Evolutionary conservation across 2,329 filamentous ascomycete species (phyloP).

Genomic region (Microsporum ferrugineum): DNA sequence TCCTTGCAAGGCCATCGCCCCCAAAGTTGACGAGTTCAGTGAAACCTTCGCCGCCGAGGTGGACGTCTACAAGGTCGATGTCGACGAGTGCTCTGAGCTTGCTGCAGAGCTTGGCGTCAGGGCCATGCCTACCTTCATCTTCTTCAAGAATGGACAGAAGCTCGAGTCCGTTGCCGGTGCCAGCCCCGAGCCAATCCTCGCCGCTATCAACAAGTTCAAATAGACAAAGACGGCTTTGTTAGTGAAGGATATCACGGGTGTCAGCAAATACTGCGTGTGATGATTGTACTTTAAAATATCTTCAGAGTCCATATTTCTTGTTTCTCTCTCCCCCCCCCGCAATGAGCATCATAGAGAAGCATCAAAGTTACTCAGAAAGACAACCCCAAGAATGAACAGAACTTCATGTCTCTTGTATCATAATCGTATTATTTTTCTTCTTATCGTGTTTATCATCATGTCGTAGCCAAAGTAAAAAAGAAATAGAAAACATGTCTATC

Average conservation of each 20-base stretch:
- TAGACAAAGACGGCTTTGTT: background rate
- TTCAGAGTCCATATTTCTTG: background rate
- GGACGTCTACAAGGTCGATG: constrained; percentile 45
- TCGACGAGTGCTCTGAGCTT: constrained; percentile 42
- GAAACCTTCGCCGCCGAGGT: constrained; percentile 38
- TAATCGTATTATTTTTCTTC: background rate
- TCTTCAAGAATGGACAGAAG: constrained; percentile 31
- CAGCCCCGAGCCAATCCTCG: constrained; percentile 52
- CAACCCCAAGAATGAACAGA: background rate
- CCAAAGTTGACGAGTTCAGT: constrained; percentile 42
- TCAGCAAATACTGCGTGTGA: too few species aligned
- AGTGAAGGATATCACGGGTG: too few species aligned
- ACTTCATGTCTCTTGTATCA: background rate
- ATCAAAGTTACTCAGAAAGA: background rate
- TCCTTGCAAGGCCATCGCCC: constrained; percentile 45
- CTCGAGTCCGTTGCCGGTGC: constrained; percentile 44
- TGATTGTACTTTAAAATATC: too few species aligned
- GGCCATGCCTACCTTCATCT: constrained; percentile 36
- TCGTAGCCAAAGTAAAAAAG: background rate
- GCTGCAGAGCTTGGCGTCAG: constrained; percentile 40
- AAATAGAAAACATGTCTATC: background rate
- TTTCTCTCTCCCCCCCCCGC: background rate
- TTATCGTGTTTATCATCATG: too few species aligned
- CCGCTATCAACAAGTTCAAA: constrained; percentile 15
- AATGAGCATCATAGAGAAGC: too few species aligned